These are phyloP conservation scores for Lasiodiplodia theobromae DNA, from an alignment of 2,329 filamentous ascomycete genomes.

Conservation along the genomic window DNA sequence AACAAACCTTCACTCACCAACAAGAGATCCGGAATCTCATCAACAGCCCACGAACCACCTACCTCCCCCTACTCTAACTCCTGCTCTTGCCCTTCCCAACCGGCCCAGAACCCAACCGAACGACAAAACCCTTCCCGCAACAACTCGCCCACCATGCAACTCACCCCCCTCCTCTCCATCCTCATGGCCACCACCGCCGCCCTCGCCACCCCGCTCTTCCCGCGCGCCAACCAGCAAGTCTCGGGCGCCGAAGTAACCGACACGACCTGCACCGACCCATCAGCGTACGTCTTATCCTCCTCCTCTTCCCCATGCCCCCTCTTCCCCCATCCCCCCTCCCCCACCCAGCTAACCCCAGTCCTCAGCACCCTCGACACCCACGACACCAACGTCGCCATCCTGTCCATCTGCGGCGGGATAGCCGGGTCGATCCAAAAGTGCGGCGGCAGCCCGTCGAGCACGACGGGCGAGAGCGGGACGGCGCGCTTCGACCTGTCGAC, in stretches of 20 bases:
- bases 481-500: conserved; percentile 58
- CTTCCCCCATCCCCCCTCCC: neutral
- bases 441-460: conserved; percentile 53
- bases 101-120: neutral
- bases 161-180: conserved; percentile 1
- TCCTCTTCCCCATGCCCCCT: no score
- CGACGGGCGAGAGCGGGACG: conserved; percentile 56
- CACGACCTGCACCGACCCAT: conserved; percentile 43
- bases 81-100: no score
- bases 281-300: conserved; percentile 43
- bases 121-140: neutral
- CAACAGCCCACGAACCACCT: neutral
- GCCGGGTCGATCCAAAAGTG: conserved; percentile 57
- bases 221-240: conserved; percentile 33
- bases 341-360: neutral
- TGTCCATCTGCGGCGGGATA: conserved; percentile 60
- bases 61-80: no score
- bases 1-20: neutral
- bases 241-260: conserved; percentile 40
- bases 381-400: conserved; percentile 50
- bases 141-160: conserved; percentile 8
- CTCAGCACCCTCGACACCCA: conserved; percentile 35
- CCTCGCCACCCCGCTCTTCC: conserved; percentile 15
- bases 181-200: conserved; percentile 8
- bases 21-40: no score